phyloP scores from a whole-genome alignment of 176 grass and related monocot species.

The Rhynchospora breviuscula region DNA sequence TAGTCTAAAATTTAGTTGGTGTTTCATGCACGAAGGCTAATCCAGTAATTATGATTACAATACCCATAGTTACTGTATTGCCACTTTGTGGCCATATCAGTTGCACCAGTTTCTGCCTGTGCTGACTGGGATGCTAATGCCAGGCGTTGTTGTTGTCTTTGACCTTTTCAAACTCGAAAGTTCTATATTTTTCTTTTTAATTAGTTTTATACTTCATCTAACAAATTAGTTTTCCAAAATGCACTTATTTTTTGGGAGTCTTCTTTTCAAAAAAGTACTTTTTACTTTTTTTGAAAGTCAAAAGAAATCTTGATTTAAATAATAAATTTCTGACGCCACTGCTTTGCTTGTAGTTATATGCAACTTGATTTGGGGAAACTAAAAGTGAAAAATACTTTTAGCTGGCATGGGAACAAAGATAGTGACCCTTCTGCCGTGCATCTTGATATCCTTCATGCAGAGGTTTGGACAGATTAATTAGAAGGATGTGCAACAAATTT shows the following conservation, averaged over 20 bases:
- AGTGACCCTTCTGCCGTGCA: slow-evolving; percentile 71
- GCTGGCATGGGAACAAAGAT: slow-evolving; percentile 88
- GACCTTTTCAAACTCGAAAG: not conserved
- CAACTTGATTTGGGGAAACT: slow-evolving; percentile 94
- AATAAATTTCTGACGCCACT: not conserved
- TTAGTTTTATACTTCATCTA: not conserved
- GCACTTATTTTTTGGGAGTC: not conserved
- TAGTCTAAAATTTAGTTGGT: not conserved
- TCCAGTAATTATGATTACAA: not conserved
- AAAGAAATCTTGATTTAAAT: not conserved
- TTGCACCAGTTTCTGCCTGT: not conserved
- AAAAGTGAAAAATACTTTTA: slow-evolving; percentile 71
- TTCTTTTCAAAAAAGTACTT: not conserved
- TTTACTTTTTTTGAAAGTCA: not conserved
- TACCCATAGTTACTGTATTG: not conserved
- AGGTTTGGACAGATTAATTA: slow-evolving; percentile 46
- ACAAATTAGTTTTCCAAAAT: not conserved
- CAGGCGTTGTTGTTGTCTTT: not conserved
- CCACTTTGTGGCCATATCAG: not conserved
- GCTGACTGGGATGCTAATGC: not conserved
- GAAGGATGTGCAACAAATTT: slow-evolving; percentile 21
- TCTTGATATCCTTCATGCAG: slow-evolving; percentile 92
- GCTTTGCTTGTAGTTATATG: slow-evolving; percentile 69
- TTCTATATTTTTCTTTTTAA: not conserved
- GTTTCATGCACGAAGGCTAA: not conserved